A percentile compares a stretch with the other conserved stretches of the same genome.
Conservation (phyloP, 176 grass and related monocot species). For the Dendrocalamus sinicus region DNA sequence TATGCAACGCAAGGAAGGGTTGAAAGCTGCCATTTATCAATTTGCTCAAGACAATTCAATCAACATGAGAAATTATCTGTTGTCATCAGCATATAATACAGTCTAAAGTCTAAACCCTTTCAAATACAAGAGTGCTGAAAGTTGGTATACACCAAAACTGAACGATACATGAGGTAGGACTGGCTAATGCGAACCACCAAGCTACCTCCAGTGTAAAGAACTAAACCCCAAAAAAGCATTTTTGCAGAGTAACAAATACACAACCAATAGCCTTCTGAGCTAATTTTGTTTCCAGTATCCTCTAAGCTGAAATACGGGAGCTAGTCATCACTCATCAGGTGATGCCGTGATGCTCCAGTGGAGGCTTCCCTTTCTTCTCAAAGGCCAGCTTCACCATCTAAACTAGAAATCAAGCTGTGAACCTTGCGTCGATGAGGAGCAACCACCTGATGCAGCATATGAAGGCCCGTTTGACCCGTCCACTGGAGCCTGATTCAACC, state of each 20-base stretch:
- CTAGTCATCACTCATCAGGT: neutral
- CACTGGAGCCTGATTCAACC: constrained; percentile 88
- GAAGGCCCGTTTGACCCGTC: constrained; percentile 80
- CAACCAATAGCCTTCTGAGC: neutral
- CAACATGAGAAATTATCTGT: neutral
- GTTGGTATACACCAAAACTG: neutral
- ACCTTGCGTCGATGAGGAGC: constrained; percentile 64
- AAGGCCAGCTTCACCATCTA: neutral
- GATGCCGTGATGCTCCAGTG: neutral
- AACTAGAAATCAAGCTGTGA: constrained; percentile 75
- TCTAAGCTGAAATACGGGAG: neutral
- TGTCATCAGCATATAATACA: neutral
- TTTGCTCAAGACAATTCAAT: neutral
- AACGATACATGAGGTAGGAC: neutral
- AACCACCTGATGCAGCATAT: constrained; percentile 58
- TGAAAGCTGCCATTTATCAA: neutral
- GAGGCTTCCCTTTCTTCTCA: neutral
- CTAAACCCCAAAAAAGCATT: constrained; percentile 6
- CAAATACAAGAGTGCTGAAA: neutral
- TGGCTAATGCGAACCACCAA: constrained; percentile 7
- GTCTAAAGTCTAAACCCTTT: constrained; percentile 1
- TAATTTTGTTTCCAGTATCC: neutral
- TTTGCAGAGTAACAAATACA: constrained; percentile 1
- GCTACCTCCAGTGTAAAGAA: neutral
- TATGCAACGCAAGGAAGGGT: neutral